Conservation (phyloP, 352 stramenopile genomes). For the Phytopythium delawarense region DNA sequence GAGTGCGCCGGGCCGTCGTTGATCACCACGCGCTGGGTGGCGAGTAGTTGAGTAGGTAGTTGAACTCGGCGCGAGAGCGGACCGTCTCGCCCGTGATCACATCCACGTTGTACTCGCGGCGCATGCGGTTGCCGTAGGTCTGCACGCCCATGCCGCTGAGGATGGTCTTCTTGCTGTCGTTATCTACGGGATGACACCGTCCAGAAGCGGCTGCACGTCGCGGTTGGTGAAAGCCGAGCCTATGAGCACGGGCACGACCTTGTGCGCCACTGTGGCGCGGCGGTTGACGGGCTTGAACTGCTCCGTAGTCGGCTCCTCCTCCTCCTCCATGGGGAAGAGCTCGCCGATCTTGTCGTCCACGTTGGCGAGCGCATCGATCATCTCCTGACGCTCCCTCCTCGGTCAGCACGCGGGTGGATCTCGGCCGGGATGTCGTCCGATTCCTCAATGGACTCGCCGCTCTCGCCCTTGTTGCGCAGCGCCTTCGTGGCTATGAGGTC, state of each 20-base stretch:
- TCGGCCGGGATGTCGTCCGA: slow-evolving; percentile 89
- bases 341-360: slow-evolving; percentile 98
- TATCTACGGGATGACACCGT: too few relatives aligned
- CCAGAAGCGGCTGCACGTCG: too few relatives aligned
- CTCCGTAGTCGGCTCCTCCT: too few relatives aligned
- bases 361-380: slow-evolving; percentile 95
- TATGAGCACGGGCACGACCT: too few relatives aligned
- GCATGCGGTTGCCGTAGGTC: slow-evolving; percentile 99
- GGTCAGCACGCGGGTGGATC: slow-evolving; percentile 61
- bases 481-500: slow-evolving; percentile 93
- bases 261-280: too few relatives aligned
- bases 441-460: slow-evolving; percentile 80
- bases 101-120: slow-evolving; percentile 97
- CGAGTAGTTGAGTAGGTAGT: too few relatives aligned
- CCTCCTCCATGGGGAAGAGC: slow-evolving; percentile 98
- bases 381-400: slow-evolving; percentile 88
- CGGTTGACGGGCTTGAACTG: too few relatives aligned
- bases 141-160: slow-evolving; percentile 99
- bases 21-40: slow-evolving; percentile 82
- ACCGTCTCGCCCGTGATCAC: slow-evolving; percentile 94
- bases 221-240: too few relatives aligned
- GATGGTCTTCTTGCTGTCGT: slow-evolving; percentile 98
- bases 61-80: slow-evolving; percentile 91
- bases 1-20: slow-evolving; percentile 93
- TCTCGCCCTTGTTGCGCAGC: slow-evolving; percentile 91